A percentile compares a stretch with the other conserved stretches of the same genome.
phyloP scores from a whole-genome alignment of 352 stramenopile genomes.

The Pythium dissimile region DNA sequence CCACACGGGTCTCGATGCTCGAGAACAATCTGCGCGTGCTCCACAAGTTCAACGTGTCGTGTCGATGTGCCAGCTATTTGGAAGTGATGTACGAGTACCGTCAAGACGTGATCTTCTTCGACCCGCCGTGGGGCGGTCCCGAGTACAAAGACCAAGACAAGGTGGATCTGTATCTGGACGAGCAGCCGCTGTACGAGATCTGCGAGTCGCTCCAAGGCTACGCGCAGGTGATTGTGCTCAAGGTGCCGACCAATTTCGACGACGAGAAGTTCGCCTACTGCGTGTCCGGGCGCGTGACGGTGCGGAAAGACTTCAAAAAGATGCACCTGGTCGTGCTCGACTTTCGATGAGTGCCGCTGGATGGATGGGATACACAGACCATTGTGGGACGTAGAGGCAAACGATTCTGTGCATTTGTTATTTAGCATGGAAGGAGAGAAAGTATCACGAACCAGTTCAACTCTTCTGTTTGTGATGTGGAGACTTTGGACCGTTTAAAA shows the following conservation, averaged over 20 bases:
- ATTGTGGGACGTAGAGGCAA: too few relatives aligned
- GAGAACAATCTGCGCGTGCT: slow-evolving; percentile 69
- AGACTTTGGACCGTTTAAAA: not conserved
- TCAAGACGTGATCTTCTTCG: slow-evolving; percentile 83
- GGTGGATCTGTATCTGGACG: slow-evolving; percentile 69
- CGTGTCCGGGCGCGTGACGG: slow-evolving; percentile 53
- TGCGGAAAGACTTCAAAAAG: slow-evolving; percentile 71
- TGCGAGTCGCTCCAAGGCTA: slow-evolving; percentile 42
- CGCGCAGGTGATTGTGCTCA: slow-evolving; percentile 65
- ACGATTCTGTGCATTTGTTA: too few relatives aligned
- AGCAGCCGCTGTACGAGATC: slow-evolving; percentile 57
- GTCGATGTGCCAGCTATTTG: slow-evolving; percentile 60
- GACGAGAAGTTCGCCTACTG: slow-evolving; percentile 58
- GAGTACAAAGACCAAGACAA: slow-evolving; percentile 76
- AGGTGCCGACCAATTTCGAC: slow-evolving; percentile 84
- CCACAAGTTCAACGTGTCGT: slow-evolving; percentile 52
- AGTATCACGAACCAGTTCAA: not conserved
- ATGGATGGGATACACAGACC: not conserved
- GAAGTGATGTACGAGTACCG: slow-evolving; percentile 64
- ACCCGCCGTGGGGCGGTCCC: slow-evolving; percentile 77
- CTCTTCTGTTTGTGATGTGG: not conserved
- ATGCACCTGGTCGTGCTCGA: slow-evolving; percentile 76
- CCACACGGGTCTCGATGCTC: slow-evolving; percentile 63
- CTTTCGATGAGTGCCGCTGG: slow-evolving; percentile 8
- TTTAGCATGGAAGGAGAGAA: not conserved